Evolutionary conservation across 208 protist genomes (phyloP), one percentile per base, ranked within the genome.

Genomic region (Leishmania tarentolae): DNA sequence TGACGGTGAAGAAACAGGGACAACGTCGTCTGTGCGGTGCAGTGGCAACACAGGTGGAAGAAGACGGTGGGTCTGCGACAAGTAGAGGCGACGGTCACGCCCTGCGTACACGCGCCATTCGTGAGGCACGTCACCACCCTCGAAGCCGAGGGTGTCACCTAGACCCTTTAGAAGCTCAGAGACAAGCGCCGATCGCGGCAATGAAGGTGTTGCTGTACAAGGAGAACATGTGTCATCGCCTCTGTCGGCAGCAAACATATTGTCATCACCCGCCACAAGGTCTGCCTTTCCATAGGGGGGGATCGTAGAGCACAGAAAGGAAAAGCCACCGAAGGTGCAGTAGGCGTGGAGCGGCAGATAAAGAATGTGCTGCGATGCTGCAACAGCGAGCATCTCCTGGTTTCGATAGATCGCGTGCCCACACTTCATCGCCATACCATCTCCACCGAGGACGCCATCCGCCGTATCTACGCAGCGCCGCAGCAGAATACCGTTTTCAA

Each of bases 51-150:
- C 71, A 21, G 88, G 63, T 28, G 94, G 94, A 72, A 95, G 81
- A 8, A 97, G 75, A 40, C 89, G 90, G 3, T 74, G 74, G 0
- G 79, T 80, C 44, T 87, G 87, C 11, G 95, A 42, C 2, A 96
- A 71, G 72, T 98, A 98, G 1, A 98, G 72, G 4, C 94, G 89
- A 15, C 90, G 83, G 50, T 98, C 94, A 0, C 82, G 61, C 66
- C 80, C 80, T 13, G 77, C 80, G 75, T 79, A 79, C 24, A 84
- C 73, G 68, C 75, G 81, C 77, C 79, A 80, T 52, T 86, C 82
- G 42, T 63, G 63, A 40, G 82, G 82, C 66, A 96, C 72, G 15
- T 31, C 66, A 24, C 90, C 87, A 5, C 59, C 66, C 35, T 88
- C 75, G 24, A 96, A 63, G 31, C 80, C 76, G 44, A 96, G 79